A percentile compares a stretch with the other conserved stretches of the same genome.
These are phyloP conservation scores for Fusarium liriodendri DNA, from an alignment of 2,329 filamentous ascomycete genomes.

Conservation along the genomic window DNA sequence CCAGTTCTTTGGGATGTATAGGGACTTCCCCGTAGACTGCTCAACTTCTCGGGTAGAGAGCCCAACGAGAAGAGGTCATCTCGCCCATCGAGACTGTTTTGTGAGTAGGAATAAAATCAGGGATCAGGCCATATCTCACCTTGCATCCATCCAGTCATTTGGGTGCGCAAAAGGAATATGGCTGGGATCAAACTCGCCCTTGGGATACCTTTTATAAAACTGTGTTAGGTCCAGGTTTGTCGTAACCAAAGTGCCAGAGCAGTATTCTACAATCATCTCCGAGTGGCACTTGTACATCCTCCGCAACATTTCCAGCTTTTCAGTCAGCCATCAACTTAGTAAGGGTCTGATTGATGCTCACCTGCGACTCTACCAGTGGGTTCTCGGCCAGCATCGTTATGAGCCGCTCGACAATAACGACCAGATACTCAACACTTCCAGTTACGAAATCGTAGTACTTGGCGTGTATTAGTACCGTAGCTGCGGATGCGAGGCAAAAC, in stretches of 20 bases:
- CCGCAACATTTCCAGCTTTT: conserved; percentile 17
- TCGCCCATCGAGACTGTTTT: conserved; percentile 11
- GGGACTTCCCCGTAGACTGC: conserved; percentile 4
- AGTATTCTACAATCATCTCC: conserved; percentile 19
- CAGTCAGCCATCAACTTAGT: neutral
- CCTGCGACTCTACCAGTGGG: conserved; percentile 11
- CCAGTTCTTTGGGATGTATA: neutral
- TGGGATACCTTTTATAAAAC: conserved; percentile 25
- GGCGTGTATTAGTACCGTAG: conserved; percentile 22
- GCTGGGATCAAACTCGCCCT: conserved; percentile 17
- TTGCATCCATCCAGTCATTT: conserved; percentile 13
- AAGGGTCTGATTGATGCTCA: neutral
- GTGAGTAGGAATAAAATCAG: neutral
- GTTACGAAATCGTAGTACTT: conserved; percentile 9
- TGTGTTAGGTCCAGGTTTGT: conserved; percentile 23
- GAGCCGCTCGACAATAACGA: conserved; percentile 5
- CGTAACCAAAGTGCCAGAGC: conserved; percentile 14
- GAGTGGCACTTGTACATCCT: conserved; percentile 19
- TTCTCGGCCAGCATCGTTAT: conserved; percentile 9
- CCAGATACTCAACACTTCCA: neutral
- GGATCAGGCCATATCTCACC: neutral
- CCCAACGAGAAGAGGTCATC: conserved; percentile 20
- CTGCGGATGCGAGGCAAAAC: conserved; percentile 20
- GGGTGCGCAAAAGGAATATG: conserved; percentile 18
- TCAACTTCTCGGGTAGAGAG: neutral